Percentiles rank a stretch among this genome's conserved stretches.
phyloP scores from a whole-genome alignment of 768 basidiomycete species.

The Kwoniella shandongensis region DNA sequence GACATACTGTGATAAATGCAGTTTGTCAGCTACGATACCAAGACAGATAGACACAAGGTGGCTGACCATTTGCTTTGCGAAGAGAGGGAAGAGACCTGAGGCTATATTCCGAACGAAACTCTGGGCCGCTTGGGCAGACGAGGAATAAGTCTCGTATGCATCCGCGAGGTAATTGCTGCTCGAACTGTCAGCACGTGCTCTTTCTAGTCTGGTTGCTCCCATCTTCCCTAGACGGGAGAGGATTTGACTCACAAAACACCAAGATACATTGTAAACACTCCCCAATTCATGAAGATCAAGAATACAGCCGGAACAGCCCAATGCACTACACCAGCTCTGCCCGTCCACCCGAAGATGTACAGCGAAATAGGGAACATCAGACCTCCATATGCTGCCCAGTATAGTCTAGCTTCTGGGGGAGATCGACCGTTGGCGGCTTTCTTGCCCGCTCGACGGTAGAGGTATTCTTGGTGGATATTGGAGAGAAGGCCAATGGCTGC shows the following conservation, averaged over 20 bases:
- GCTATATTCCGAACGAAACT: conserved; percentile 37
- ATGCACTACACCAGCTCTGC: conserved; percentile 20
- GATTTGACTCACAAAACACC: conserved; percentile 44
- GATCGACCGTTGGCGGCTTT: conserved; percentile 33
- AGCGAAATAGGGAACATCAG: conserved; percentile 43
- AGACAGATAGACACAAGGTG: neutral
- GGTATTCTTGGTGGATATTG: conserved; percentile 42
- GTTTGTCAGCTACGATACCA: neutral
- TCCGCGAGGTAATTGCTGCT: conserved; percentile 47
- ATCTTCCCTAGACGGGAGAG: neutral
- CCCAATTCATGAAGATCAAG: conserved; percentile 36
- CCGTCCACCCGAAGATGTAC: conserved; percentile 46
- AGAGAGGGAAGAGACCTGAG: conserved; percentile 41
- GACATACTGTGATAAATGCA: conserved; percentile 18
- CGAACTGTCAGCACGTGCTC: no score
- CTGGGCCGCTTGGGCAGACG: conserved; percentile 49
- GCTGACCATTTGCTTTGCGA: conserved; percentile 38
- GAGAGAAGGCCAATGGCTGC: conserved; percentile 41
- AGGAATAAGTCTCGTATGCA: conserved; percentile 49
- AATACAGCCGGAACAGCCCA: conserved; percentile 41
- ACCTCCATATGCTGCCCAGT: conserved; percentile 47
- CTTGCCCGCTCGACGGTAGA: conserved; percentile 32
- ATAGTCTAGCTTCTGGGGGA: conserved; percentile 48
- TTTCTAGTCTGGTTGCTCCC: neutral
- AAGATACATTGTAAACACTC: conserved; percentile 46